Evolutionary conservation across 352 stramenopile genomes (phyloP).

Genomic region (Globisporangium takayamanum): DNA sequence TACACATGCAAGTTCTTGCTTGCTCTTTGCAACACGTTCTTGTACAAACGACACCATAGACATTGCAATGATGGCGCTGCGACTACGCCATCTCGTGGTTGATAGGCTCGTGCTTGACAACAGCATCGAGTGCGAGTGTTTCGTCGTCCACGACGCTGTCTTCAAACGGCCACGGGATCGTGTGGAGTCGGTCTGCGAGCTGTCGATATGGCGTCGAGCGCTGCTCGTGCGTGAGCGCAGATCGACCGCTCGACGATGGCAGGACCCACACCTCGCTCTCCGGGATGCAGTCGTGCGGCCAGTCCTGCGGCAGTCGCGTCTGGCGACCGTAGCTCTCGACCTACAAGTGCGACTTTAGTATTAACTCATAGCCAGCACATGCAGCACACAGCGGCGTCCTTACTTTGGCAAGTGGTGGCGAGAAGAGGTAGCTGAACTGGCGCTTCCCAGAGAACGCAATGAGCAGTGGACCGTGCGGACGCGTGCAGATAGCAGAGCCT

Average conservation of each 20-base stretch:
- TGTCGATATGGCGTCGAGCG: constrained; percentile 63
- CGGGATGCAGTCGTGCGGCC: constrained; percentile 48
- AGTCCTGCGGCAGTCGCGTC: constrained; percentile 48
- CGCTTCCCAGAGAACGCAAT: constrained; percentile 85
- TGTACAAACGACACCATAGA: too few species aligned
- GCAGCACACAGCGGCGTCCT: too few species aligned
- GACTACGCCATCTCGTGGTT: background rate
- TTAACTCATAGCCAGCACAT: background rate
- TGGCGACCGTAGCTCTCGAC: constrained; percentile 57
- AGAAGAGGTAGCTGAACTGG: constrained; percentile 82
- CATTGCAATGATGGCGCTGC: too few species aligned
- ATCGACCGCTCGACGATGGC: constrained; percentile 75
- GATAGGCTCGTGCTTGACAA: background rate
- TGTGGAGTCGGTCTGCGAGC: constrained; percentile 50
- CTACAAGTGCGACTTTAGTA: constrained; percentile 9
- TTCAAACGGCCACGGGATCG: constrained; percentile 38
- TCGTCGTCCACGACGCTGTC: background rate
- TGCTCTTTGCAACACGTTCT: too few species aligned
- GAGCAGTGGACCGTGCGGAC: constrained; percentile 53
- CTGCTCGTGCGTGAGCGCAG: constrained; percentile 72
- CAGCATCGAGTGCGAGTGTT: background rate
- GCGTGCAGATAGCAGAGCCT: constrained; percentile 18
- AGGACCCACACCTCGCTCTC: constrained; percentile 81
- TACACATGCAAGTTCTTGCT: too few species aligned
- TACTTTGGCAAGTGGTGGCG: constrained; percentile 54